Base-by-base conservation (phyloP, 2,329 filamentous ascomycete genomes). In the Stachybotrys elegans region DNA sequence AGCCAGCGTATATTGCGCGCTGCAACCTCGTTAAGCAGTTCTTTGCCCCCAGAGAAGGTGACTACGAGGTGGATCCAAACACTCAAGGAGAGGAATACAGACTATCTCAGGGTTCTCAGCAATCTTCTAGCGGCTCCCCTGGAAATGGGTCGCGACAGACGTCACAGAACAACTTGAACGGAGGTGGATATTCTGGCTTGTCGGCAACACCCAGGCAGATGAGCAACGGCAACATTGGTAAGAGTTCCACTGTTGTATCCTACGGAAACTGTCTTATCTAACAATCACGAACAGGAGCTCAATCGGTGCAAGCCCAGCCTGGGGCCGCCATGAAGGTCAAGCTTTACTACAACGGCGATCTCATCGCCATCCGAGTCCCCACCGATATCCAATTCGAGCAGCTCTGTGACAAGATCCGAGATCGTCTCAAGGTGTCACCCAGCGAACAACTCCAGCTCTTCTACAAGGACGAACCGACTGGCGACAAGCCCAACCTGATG, bases 301-400 rank as follows among this genome's bases (percentile, higher is more conserved):
- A n/a, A n/a, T n/a, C n/a, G n/a, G 56, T 57, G 19, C 56, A 52
- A 41, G 48, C 49, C 48, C 67, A 72, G 43, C 61, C 65, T 25
- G 59, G 68, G 6, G 68, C 75, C 7, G 77, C 81, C 4, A 84
- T 96, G 71, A 97, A 96, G 66, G 87, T 97, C 62, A 97, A 97
- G 69, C 85, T 96, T 43, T 93, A 88, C 70, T 96, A 89, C 70
- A 87, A 92, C 52, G 86, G 91, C 48, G 92, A 96, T 53, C 81
- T 94, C 45, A 92, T 96, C 53, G 87, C 93, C 36, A 90, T 98
- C 57, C 84, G 91, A 25, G 88, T 97, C 44, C 86, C 92, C 0
- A 78, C 78, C 2, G 86, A 94, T 43, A 89, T 94, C 56, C 78
- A 78, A 43, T 93, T 84, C 63, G 73, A 79, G 43, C 85, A 89